Evolutionary conservation across 108 stramenopile species (phyloP).

Genomic region (Skeletonema potamos): DNA sequence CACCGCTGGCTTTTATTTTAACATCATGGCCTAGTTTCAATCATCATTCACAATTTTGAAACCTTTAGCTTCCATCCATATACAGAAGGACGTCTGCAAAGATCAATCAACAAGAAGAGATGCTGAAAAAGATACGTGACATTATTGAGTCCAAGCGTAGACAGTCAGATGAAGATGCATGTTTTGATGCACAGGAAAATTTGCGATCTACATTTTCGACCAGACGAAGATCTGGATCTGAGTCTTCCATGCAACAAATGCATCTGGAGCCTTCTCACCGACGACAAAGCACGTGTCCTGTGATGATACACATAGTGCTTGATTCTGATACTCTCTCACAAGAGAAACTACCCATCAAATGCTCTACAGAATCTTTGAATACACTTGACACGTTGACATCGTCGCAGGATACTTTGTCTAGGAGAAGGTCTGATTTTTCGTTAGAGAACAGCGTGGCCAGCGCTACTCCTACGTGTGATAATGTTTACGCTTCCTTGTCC

Average conservation of each 20-base stretch:
- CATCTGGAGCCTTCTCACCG: not conserved
- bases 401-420: not conserved
- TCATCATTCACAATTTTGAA: not conserved
- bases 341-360: not conserved
- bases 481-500: not conserved
- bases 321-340: not conserved
- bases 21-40: too few species aligned
- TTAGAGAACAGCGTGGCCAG: not conserved
- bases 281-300: not conserved
- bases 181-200: not conserved
- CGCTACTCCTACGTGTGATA: not conserved
- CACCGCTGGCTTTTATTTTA: not conserved
- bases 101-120: not conserved
- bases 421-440: not conserved
- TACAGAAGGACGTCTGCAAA: not conserved
- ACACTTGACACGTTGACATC: not conserved
- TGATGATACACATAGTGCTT: not conserved
- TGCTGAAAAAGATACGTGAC: not conserved
- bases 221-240: not conserved
- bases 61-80: constrained; percentile 12
- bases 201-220: not conserved
- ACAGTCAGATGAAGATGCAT: not conserved
- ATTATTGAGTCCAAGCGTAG: not conserved
- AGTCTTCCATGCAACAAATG: not conserved
- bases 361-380: not conserved